Base-by-base conservation (phyloP, 768 basidiomycete species). In the Boletellus ananas region DNA sequence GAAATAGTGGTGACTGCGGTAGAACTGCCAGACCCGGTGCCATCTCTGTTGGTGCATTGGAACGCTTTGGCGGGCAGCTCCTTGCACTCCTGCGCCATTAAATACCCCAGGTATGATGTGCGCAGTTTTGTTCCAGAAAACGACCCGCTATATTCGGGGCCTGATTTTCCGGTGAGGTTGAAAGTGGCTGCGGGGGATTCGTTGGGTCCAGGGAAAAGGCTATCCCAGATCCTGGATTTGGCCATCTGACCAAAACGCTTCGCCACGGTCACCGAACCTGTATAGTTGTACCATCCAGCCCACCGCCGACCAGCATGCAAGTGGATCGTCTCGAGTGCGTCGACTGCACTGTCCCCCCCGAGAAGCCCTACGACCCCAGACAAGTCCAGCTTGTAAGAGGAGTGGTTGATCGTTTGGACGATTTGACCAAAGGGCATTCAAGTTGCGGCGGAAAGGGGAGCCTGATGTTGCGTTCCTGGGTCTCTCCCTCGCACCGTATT, bases 201-300 rank as follows among this genome's bases (percentile, higher is more conserved):
- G 20, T 60, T 60, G 3, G 50, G 36, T 8, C 65, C 63, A 9
- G 68, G 70, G 39, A 63, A 71, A 0, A 71, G 36, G 7, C 63
- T 64, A 41, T 61, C 55, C 69, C 69, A 69, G 33, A 69, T 47
- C 12, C 57, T 56, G 3, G 60, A 56, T 18, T 59, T 56, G 0
- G 70, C 68, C 34, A 70, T 49, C 18, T 57, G 43, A 9, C 66
- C 67, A 34, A 67, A 69, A 16, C 51, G 56, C 47, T 61, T 71
- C 8, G 67, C 69, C 23, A n/a, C n/a, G 20, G 71, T 38, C 1
- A 45, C 54, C 43, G 63, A 63, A 43, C 70, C 70, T 1, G 69
- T 67, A 5, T 64, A 65, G 25, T 70, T 70, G 46, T 56, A 71
- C 64, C 64, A 71, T 2, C 69, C 69, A 3, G 69, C 48, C 62